These are phyloP conservation scores for Endothia cerciana DNA, from an alignment of 2,329 filamentous ascomycete genomes.

Conservation along the genomic window DNA sequence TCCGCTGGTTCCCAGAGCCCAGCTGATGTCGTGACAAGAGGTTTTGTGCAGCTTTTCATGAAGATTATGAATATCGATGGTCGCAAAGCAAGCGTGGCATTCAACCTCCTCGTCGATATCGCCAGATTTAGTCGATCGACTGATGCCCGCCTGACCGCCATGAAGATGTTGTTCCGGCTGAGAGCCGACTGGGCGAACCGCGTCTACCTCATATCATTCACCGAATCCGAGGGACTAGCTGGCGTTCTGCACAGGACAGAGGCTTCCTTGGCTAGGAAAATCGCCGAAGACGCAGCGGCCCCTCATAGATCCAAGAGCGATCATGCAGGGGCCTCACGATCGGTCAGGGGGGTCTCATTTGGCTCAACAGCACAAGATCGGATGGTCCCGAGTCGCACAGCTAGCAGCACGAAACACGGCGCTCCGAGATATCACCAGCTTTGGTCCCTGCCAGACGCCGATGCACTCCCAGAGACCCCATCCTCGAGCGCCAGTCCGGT, in stretches of 20 bases:
- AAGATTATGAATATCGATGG: conserved; percentile 69
- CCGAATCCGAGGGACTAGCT: conserved; percentile 76
- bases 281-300: conserved; percentile 55
- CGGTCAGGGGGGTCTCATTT: conserved; percentile 57
- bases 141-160: conserved; percentile 72
- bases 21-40: conserved; percentile 72
- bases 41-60: conserved; percentile 77
- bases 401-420: conserved; percentile 43
- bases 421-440: conserved; percentile 51
- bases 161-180: conserved; percentile 81
- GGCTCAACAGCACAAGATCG: conserved; percentile 49
- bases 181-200: conserved; percentile 80
- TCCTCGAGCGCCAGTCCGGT: conserved; percentile 54
- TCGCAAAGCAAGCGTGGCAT: conserved; percentile 66
- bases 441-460: conserved; percentile 62
- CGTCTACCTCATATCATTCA: conserved; percentile 70
- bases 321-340: conserved; percentile 44
- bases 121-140: conserved; percentile 60
- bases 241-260: conserved; percentile 70
- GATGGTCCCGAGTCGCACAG: conserved; percentile 45
- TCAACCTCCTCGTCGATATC: conserved; percentile 66
- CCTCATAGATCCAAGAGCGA: conserved; percentile 51
- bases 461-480: conserved; percentile 56
- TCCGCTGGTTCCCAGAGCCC: conserved; percentile 52
- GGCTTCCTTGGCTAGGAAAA: conserved; percentile 53